Evolutionary conservation across 2,329 filamentous ascomycete species (phyloP).

Genomic region (Cylindrodendrum hubeiense): DNA sequence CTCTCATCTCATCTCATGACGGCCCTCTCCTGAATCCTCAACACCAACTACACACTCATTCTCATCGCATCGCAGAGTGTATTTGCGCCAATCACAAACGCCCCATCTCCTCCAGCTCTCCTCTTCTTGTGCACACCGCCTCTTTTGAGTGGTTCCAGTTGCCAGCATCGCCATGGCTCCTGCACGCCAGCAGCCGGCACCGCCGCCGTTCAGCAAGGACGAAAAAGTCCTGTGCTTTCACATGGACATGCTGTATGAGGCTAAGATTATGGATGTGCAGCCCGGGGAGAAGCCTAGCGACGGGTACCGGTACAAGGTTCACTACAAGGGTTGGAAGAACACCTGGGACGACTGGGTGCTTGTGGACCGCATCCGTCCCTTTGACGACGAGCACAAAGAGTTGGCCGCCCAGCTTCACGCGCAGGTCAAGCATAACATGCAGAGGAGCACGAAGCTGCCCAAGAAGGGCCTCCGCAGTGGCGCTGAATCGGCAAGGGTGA

Average conservation of each 20-base stretch:
- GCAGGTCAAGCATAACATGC: slow-evolving; percentile 73
- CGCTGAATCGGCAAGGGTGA: slow-evolving; percentile 71
- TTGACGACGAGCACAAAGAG: slow-evolving; percentile 94
- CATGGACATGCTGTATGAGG: slow-evolving; percentile 96
- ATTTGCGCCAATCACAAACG: slow-evolving; percentile 22
- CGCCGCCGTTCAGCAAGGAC: slow-evolving; percentile 76
- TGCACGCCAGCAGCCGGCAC: slow-evolving; percentile 56
- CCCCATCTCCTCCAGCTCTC: not conserved
- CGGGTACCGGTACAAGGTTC: slow-evolving; percentile 88
- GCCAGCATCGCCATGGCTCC: slow-evolving; percentile 53
- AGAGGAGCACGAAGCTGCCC: slow-evolving; percentile 64
- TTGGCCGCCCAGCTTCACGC: slow-evolving; percentile 80
- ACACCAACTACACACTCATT: slow-evolving; percentile 15
- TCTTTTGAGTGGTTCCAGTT: slow-evolving; percentile 27
- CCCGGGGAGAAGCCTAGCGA: slow-evolving; percentile 75
- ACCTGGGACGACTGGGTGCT: slow-evolving; percentile 99
- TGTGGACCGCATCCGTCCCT: slow-evolving; percentile 92
- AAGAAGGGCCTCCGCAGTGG: slow-evolving; percentile 60
- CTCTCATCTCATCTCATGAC: slow-evolving; percentile 21
- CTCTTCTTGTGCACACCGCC: slow-evolving; percentile 27
- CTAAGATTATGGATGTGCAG: slow-evolving; percentile 88
- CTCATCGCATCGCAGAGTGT: slow-evolving; percentile 16
- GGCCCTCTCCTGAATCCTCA: slow-evolving; percentile 19
- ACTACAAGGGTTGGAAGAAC: slow-evolving; percentile 99
- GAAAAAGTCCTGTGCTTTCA: slow-evolving; percentile 98